Evolutionary conservation across 2,329 filamentous ascomycete species (phyloP).

Genomic region (Grosmannia huntii): DNA sequence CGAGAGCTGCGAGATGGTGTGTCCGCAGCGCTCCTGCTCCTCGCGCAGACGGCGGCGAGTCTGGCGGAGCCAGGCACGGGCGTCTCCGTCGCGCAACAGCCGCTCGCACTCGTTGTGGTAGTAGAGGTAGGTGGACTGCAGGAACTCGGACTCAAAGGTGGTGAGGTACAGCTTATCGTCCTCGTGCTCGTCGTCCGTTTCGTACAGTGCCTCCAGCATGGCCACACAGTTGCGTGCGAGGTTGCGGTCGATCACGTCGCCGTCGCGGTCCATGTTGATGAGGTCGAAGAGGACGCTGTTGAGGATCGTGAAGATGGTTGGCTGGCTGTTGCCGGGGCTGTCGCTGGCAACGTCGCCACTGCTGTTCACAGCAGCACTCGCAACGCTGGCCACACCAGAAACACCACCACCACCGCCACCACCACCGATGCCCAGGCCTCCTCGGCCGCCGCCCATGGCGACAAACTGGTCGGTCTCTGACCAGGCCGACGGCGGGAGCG

Average conservation of each 20-base stretch:
- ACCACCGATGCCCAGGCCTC: too few species aligned
- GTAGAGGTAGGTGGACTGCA: slow-evolving; percentile 57
- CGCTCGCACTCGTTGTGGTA: slow-evolving; percentile 65
- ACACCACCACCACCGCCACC: not conserved
- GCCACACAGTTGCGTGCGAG: slow-evolving; percentile 72
- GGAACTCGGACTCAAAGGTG: slow-evolving; percentile 67
- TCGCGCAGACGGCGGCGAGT: slow-evolving; percentile 63
- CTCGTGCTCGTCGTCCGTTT: slow-evolving; percentile 65
- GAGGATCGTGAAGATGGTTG: slow-evolving; percentile 57
- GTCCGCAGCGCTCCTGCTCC: slow-evolving; percentile 70
- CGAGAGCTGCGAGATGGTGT: slow-evolving; percentile 64
- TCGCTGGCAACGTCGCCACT: slow-evolving; percentile 2
- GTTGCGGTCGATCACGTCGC: slow-evolving; percentile 74
- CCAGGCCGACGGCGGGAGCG: slow-evolving; percentile 6
- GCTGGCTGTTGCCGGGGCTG: slow-evolving; percentile 13
- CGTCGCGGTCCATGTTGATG: slow-evolving; percentile 82
- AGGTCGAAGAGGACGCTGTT: slow-evolving; percentile 78
- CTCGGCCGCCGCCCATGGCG: not conserved
- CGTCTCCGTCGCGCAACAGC: slow-evolving; percentile 66
- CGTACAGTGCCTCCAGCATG: slow-evolving; percentile 84
- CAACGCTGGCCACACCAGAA: too few species aligned
- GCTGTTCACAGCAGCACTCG: not conserved
- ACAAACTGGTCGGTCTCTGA: not conserved
- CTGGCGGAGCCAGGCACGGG: slow-evolving; percentile 68
- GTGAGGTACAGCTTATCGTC: slow-evolving; percentile 72